Base-by-base conservation (phyloP, 306 rosid genomes). In the Pyrus bretschneideri region DNA sequence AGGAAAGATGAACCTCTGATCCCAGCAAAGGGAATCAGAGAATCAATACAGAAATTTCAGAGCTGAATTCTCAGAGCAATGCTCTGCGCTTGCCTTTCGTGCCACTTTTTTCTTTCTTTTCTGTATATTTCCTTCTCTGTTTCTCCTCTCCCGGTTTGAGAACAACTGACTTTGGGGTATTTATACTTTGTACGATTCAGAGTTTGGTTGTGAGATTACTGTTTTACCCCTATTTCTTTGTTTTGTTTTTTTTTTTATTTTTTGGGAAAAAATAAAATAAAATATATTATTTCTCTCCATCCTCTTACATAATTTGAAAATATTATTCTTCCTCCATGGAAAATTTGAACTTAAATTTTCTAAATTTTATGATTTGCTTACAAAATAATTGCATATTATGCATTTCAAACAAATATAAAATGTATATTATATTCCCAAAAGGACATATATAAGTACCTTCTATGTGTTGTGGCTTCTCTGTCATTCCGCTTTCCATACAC, bases 1-100 rank as follows among this genome's bases (percentile, higher is more conserved):
- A 51, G 71, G 42, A 57, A 67, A 27, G 77, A 46, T 69, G 91
- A 85, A 79, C 78, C 96, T 86, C 96, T 89, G 93, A 89, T 69
- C 79, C 96, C 90, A 71, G 19, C 2, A 58, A 60, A 74, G 87
- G 91, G 91, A 89, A 77, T 81, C 97, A 90, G 93, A 90, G 97
- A 87, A 89, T 80, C 92, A 78, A 74, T 67, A 42, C 80, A 15
- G 81, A 46, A 74, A 67, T 42, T 76, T 71, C 72, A 79, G 77
- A 44, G 19, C 77, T n/a, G 74, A 74, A 58, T 65, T 69, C 71
- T 38, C 59, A 63, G 86, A 61, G 15, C 77, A 67, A 76, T 38
- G 76, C 35, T 74, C 46, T 27, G 18, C 68, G 3, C 44, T 62
- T 44, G 42, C 45, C 29, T 10, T 12, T n/a, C 49, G 30, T 8